Base-by-base conservation (phyloP, 1,284 basidiomycete species). In the Ustilago hordei region DNA sequence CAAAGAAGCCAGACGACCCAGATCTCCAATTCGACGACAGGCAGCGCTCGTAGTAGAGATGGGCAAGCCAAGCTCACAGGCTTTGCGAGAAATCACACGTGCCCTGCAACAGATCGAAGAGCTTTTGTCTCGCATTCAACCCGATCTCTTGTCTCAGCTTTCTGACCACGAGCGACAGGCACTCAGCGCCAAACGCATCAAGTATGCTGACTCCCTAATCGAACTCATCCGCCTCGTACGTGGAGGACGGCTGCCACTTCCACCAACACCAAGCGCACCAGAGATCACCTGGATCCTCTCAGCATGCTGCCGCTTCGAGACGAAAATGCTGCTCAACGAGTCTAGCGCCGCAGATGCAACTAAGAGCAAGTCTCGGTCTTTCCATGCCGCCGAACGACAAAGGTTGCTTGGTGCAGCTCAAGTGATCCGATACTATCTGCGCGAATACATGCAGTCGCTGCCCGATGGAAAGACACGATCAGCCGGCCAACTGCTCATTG, bases 261-360 rank as follows among this genome's bases (percentile, higher is more conserved):
- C 68, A 19, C 59, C 62, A 12, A 32, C 39, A 8, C 34, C 68
- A 2, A 65, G 57, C 31, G 53, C 55, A 8, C 59, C 68, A 15
- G 71, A 75, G 57, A 66, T 78, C 15, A 52, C 65, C 2, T 78
- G 76, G 76, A 65, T 75, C 23, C 31, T 75, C 6, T 71, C 68
- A 2, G 76, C 76, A 11, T 68, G 62, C 47, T 78, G 76, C 35
- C 71, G 72, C 35, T 75, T 75, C 48, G 71, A 75, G 41, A 5
- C 31, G 28, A 69, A 67, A 2, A 12, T 63, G 53, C 38, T 63
- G 15, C 63, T 75, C 13, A 32, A 61, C 36, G 23, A 60, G 12
- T 23, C 52, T n/a, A 15, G 9, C 13, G 47, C n/a, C 36, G 11
- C 35, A 8, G 3, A 7, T 17, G 50, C 53, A 23, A 13, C 53